Conservation (phyloP, 2,329 filamentous ascomycete genomes). For the Colletotrichum orbiculare region DNA sequence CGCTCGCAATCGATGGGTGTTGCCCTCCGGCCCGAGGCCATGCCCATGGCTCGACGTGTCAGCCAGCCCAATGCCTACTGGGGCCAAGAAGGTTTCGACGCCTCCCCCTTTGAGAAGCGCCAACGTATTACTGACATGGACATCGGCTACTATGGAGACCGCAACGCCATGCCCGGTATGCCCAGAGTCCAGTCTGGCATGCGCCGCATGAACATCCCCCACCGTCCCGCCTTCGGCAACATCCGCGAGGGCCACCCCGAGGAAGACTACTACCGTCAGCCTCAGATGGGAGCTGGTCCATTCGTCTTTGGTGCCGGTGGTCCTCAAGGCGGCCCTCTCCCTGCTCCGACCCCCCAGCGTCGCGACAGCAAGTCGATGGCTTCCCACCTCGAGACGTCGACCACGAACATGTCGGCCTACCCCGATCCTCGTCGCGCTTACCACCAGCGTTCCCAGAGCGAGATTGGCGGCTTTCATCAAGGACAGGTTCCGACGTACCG, state of each 20-base stretch:
- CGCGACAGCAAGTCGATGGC: constrained; percentile 37
- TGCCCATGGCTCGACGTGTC: constrained; percentile 42
- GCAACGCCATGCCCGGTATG: constrained; percentile 38
- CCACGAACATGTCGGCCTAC: constrained; percentile 33
- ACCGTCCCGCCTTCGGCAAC: constrained; percentile 42
- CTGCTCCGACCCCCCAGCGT: constrained; percentile 40
- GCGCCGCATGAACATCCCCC: constrained; percentile 38
- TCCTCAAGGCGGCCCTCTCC: constrained; percentile 38
- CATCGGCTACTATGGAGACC: constrained; percentile 39
- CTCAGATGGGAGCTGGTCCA: constrained; percentile 33
- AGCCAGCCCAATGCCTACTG: constrained; percentile 42
- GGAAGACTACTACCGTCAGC: constrained; percentile 41
- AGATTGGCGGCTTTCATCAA: constrained; percentile 39
- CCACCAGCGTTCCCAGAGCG: constrained; percentile 47
- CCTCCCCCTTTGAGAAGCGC: constrained; percentile 44
- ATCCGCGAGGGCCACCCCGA: constrained; percentile 48
- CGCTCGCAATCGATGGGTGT: constrained; percentile 50
- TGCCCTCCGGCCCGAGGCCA: constrained; percentile 37
- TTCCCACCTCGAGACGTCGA: constrained; percentile 38
- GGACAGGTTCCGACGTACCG: constrained; percentile 36
- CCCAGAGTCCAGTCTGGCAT: constrained; percentile 33
- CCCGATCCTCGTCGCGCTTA: constrained; percentile 38
- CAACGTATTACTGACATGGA: constrained; percentile 41
- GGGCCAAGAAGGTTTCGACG: constrained; percentile 33
- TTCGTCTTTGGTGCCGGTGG: constrained; percentile 35